Percentiles rank a stretch among this genome's conserved stretches.
These are phyloP conservation scores for Lactifluus echinatus DNA, from an alignment of 768 basidiomycete species.

Conservation along the genomic window DNA sequence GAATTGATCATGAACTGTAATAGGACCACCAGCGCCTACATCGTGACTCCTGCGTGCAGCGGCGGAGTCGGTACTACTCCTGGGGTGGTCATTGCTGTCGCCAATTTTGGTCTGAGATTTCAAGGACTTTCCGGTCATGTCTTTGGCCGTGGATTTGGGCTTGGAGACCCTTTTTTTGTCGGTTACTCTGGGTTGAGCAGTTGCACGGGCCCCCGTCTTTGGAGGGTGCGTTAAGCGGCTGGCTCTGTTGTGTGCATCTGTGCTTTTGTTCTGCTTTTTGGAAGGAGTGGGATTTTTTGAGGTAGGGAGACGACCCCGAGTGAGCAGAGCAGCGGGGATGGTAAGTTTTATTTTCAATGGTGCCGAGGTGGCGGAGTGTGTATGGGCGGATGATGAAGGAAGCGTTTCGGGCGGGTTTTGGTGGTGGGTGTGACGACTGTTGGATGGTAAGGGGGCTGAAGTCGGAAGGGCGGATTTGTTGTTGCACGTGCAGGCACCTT, in stretches of 20 bases:
- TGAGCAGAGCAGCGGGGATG: conserved; percentile 17
- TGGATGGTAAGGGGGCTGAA: not conserved
- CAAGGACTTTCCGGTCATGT: conserved; percentile 17
- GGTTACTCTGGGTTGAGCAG: not conserved
- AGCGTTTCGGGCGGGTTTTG: conserved; percentile 1
- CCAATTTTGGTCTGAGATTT: not conserved
- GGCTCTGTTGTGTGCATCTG: conserved; percentile 1
- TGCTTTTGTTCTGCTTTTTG: conserved; percentile 13
- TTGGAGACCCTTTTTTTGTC: conserved; percentile 12
- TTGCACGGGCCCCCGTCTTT: not conserved
- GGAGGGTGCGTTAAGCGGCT: conserved; percentile 10
- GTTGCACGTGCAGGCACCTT: conserved; percentile 78
- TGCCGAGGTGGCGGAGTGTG: not conserved
- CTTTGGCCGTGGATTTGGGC: conserved; percentile 14
- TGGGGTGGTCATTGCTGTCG: conserved; percentile 4
- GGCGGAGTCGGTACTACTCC: conserved; percentile 4
- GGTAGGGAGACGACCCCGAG: conserved; percentile 9
- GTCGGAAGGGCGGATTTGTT: conserved; percentile 25
- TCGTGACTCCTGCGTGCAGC: conserved; percentile 8
- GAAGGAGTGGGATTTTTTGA: not conserved
- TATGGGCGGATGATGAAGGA: not conserved
- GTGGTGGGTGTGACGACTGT: conserved; percentile 1
- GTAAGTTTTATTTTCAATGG: conserved; percentile 23
- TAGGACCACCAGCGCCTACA: conserved; percentile 11
- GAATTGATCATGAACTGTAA: not conserved